Evolutionary conservation across 768 basidiomycete genomes (phyloP).

Genomic region (Boletus coccyginus): DNA sequence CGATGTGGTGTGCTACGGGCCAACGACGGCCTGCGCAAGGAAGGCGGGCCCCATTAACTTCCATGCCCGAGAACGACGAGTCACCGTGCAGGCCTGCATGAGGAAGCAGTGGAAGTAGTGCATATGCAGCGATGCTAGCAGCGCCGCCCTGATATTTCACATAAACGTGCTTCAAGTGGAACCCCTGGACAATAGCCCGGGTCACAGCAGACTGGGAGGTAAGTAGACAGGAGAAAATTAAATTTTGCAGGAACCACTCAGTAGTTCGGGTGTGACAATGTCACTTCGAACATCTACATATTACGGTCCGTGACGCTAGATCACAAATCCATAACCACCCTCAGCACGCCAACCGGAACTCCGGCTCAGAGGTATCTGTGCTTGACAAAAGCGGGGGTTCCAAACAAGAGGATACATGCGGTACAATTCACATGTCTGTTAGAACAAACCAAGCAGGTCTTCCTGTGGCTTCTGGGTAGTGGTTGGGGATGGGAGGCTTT

Average conservation of each 20-base stretch:
- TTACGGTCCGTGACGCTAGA: too few relatives aligned
- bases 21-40: not conserved
- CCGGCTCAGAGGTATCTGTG: not conserved
- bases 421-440: constrained; percentile 13
- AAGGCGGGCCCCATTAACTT: not conserved
- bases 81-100: not conserved
- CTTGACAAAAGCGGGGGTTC: not conserved
- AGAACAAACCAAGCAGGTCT: constrained; percentile 57
- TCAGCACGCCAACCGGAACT: not conserved
- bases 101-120: not conserved
- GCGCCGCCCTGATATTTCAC: not conserved
- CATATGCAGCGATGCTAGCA: not conserved
- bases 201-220: not conserved
- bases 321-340: too few relatives aligned
- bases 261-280: too few relatives aligned
- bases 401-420: not conserved
- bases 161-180: not conserved
- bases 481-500: constrained; percentile 16
- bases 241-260: not conserved
- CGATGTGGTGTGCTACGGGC: not conserved
- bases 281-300: too few relatives aligned
- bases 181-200: too few relatives aligned
- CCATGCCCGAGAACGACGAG: not conserved
- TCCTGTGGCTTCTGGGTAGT: constrained; percentile 40
- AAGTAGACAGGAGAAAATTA: not conserved